phyloP scores from a whole-genome alignment of 2,329 filamentous ascomycete species.

The Chrysoporthe austroafricana region DNA sequence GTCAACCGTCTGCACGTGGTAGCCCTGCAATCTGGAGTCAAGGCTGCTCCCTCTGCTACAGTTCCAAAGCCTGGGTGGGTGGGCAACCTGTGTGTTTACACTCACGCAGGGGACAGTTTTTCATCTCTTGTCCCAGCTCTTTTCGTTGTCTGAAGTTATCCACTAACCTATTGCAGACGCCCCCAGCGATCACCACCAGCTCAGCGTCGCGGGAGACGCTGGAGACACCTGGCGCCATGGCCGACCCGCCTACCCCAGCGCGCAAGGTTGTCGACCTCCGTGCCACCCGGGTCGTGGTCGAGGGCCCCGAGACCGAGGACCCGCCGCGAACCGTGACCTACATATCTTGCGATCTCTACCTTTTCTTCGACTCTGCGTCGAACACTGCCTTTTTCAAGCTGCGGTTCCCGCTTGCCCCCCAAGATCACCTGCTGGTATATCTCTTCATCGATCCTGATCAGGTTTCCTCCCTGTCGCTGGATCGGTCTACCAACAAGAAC shows the following conservation, averaged over 20 bases:
- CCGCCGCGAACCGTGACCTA: background rate
- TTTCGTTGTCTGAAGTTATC: background rate
- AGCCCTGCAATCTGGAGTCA: slow-evolving; percentile 2
- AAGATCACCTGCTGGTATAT: background rate
- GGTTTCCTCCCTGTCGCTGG: slow-evolving; percentile 1
- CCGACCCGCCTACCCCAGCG: background rate
- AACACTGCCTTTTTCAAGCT: slow-evolving; percentile 10
- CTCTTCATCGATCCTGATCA: slow-evolving; percentile 15
- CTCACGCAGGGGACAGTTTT: slow-evolving; percentile 19
- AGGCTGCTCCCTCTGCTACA: slow-evolving; percentile 21
- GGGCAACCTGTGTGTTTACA: slow-evolving; percentile 19
- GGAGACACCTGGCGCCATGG: background rate
- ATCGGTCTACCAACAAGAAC: background rate
- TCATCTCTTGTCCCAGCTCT: background rate
- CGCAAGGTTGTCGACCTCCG: slow-evolving; percentile 10
- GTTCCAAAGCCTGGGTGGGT: slow-evolving; percentile 19
- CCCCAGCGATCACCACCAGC: background rate
- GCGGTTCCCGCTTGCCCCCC: background rate
- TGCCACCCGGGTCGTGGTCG: slow-evolving; percentile 7
- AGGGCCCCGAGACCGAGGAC: background rate
- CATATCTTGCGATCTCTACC: slow-evolving; percentile 2
- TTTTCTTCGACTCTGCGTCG: slow-evolving; percentile 10
- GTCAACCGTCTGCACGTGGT: background rate
- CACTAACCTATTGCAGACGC: background rate
- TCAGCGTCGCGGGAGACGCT: no score